Percentiles rank a stretch among this genome's conserved stretches.
Conservation (phyloP, 1,139 yeast species). For the Hansenula sp. region DNA sequence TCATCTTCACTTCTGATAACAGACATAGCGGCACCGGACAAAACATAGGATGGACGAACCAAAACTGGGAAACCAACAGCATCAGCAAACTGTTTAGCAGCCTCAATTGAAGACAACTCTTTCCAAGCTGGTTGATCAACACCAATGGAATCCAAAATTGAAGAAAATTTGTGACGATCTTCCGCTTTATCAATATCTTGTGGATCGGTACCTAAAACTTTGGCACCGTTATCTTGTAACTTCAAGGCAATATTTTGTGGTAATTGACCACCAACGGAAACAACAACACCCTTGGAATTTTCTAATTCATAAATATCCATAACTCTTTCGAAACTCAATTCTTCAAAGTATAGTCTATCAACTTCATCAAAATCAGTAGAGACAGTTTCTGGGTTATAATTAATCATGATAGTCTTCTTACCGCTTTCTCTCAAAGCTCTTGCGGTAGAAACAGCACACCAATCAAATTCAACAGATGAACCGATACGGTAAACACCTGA, state of each 20-base stretch:
- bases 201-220: conserved; percentile 91
- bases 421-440: conserved; percentile 88
- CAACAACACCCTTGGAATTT: conserved; percentile 84
- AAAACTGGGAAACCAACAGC: conserved; percentile 92
- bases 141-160: conserved; percentile 84
- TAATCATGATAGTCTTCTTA: conserved; percentile 90
- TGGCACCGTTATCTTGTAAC: conserved; percentile 80
- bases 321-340: conserved; percentile 90
- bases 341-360: conserved; percentile 94
- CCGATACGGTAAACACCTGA: conserved; percentile 99
- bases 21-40: conserved; percentile 99
- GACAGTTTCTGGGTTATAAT: conserved; percentile 97
- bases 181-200: conserved; percentile 96
- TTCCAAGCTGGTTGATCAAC: conserved; percentile 98
- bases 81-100: conserved; percentile 82
- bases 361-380: conserved; percentile 98
- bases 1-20: conserved; percentile 78
- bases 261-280: conserved; percentile 96
- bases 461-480: conserved; percentile 96
- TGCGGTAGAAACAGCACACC: conserved; percentile 99
- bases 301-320: conserved; percentile 96
- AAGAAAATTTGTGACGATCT: conserved; percentile 96
- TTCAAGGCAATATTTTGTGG: conserved; percentile 94
- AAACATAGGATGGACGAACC: conserved; percentile 95
- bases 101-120: conserved; percentile 82